Conservation (phyloP, 1,139 yeast genomes). For the Taphrina betulina region DNA sequence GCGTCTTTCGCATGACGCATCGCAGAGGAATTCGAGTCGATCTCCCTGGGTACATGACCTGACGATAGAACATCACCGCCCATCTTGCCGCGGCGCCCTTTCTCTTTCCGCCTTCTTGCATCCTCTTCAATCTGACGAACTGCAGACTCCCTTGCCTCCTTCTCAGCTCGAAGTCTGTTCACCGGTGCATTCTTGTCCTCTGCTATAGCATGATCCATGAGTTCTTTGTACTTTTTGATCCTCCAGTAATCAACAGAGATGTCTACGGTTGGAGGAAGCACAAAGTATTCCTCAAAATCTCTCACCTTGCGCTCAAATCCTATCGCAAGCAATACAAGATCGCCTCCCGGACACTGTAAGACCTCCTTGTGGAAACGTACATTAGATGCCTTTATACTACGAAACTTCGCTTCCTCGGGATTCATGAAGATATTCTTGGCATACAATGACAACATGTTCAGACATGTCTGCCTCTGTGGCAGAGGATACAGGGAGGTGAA, state of each 20-base stretch:
- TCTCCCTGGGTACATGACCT: background rate
- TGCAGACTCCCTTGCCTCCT: constrained; percentile 14
- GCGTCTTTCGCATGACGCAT: background rate
- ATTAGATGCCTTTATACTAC: constrained; percentile 12
- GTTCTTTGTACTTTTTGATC: constrained; percentile 1
- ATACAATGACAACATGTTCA: background rate
- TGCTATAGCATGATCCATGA: constrained; percentile 5
- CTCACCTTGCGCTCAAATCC: constrained; percentile 16
- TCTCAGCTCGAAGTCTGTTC: constrained; percentile 2
- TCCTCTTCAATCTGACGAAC: constrained; percentile 20
- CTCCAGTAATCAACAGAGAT: constrained; percentile 8
- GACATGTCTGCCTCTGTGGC: constrained; percentile 12
- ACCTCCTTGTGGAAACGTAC: constrained; percentile 2
- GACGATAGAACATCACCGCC: background rate
- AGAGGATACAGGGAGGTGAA: constrained; percentile 13
- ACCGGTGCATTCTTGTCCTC: constrained; percentile 8
- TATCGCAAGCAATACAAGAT: constrained; percentile 11
- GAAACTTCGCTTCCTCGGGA: constrained; percentile 16
- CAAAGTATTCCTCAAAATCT: constrained; percentile 14
- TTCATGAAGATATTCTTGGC: constrained; percentile 7
- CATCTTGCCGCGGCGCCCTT: background rate
- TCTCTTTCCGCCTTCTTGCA: background rate
- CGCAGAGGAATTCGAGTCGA: background rate
- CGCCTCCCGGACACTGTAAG: constrained; percentile 12
- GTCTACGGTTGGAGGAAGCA: constrained; percentile 1